Evolutionary conservation across 1,284 basidiomycete species (phyloP).

Genomic region (Irpex sp.): DNA sequence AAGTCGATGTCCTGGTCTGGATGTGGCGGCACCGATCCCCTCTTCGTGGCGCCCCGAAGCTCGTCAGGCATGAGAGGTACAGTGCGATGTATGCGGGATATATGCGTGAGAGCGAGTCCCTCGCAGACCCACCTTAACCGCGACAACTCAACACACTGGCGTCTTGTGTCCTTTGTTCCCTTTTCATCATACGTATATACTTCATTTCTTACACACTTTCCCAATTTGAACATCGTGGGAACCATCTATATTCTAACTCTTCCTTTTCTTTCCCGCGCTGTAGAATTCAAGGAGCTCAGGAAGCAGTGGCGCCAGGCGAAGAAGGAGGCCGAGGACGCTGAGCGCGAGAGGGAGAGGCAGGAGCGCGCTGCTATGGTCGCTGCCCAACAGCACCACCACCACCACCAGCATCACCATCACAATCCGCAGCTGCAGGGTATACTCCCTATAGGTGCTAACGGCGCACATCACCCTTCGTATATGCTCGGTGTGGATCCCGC

Average conservation of each 20-base stretch:
- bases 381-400: background rate
- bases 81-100: background rate
- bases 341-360: slow-evolving; percentile 24
- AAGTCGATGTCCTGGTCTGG: background rate
- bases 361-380: slow-evolving; percentile 5
- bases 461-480: background rate
- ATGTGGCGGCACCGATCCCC: no score
- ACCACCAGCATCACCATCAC: slow-evolving; percentile 3
- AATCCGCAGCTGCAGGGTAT: slow-evolving; percentile 2
- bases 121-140: background rate
- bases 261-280: slow-evolving; percentile 1
- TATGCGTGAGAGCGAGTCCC: background rate
- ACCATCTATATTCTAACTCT: slow-evolving; percentile 1
- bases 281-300: slow-evolving; percentile 97
- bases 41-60: no score
- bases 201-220: slow-evolving; percentile 8
- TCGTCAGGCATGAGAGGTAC: background rate
- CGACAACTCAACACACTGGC: background rate
- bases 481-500: background rate
- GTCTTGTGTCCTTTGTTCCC: background rate
- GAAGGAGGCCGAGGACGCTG: slow-evolving; percentile 55
- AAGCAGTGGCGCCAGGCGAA: slow-evolving; percentile 95
- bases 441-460: background rate
- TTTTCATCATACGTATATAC: background rate
- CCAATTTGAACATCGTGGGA: slow-evolving; percentile 4